These are phyloP conservation scores for Blastobotrys buckinghamii DNA, from an alignment of 1,139 yeast genomes.

Conservation along the genomic window DNA sequence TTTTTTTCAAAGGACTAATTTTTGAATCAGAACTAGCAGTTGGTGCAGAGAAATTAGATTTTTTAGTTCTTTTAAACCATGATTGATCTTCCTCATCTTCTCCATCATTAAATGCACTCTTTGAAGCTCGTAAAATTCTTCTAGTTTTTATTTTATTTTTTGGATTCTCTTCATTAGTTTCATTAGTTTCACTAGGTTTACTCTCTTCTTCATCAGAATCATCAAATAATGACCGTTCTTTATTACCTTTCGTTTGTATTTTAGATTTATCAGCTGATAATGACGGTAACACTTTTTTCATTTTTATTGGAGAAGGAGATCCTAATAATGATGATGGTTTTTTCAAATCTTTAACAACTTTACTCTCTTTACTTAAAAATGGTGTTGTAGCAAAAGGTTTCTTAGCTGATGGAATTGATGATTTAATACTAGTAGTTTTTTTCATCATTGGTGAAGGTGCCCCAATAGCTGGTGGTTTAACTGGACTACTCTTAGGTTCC, in stretches of 20 bases:
- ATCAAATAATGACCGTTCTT: constrained; percentile 20
- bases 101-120: constrained; percentile 12
- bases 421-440: too few species aligned
- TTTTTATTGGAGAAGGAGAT: constrained; percentile 10
- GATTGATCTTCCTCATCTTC: constrained; percentile 19
- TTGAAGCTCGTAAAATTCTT: constrained; percentile 11
- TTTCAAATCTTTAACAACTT: neutral
- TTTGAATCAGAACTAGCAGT: constrained; percentile 6
- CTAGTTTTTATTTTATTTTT: neutral
- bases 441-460: neutral
- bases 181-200: neutral
- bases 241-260: constrained; percentile 17
- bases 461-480: neutral
- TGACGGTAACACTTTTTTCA: constrained; percentile 7
- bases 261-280: constrained; percentile 8
- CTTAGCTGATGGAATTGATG: neutral
- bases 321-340: constrained; percentile 13
- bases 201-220: constrained; percentile 14
- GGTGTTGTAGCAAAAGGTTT: constrained; percentile 16
- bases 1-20: constrained; percentile 21
- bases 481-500: neutral
- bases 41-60: neutral
- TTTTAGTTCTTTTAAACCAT: constrained; percentile 20
- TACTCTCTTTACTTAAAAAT: constrained; percentile 3
- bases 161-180: neutral